These are phyloP conservation scores for Colletotrichum lupini DNA, from an alignment of 2,329 filamentous ascomycete genomes.

Conservation along the genomic window DNA sequence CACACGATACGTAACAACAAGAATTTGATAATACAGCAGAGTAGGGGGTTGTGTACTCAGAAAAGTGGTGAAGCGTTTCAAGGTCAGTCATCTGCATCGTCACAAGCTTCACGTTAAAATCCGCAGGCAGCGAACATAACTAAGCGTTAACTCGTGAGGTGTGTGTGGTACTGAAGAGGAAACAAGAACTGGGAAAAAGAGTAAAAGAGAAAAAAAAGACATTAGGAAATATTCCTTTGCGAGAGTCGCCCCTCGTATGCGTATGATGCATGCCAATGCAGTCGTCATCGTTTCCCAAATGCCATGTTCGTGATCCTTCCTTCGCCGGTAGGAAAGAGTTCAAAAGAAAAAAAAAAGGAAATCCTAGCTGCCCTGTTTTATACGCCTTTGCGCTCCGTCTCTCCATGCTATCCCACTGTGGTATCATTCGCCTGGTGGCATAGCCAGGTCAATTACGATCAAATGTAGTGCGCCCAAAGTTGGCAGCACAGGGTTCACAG, in stretches of 20 bases:
- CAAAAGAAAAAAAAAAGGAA: slow-evolving; percentile 7
- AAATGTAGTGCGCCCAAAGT: slow-evolving; percentile 7
- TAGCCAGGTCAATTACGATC: slow-evolving; percentile 25
- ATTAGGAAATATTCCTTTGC: slow-evolving; percentile 19
- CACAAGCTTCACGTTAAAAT: slow-evolving; percentile 8
- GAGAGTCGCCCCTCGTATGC: slow-evolving; percentile 20
- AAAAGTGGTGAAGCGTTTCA: too few relatives aligned
- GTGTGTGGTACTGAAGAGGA: background rate
- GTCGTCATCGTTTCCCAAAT: slow-evolving; percentile 24
- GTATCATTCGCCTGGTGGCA: slow-evolving; percentile 34
- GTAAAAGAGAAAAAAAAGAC: background rate
- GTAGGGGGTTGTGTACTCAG: background rate
- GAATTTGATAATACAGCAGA: background rate
- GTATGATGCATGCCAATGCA: slow-evolving; percentile 25
- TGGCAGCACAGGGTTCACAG: background rate
- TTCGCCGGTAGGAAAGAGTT: background rate
- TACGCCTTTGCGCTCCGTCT: slow-evolving; percentile 26
- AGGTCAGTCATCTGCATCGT: background rate
- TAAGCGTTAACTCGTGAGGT: slow-evolving; percentile 24
- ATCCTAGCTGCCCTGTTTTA: slow-evolving; percentile 27
- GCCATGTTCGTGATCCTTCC: background rate
- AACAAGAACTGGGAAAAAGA: background rate
- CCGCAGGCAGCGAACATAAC: slow-evolving; percentile 5
- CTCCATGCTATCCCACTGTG: slow-evolving; percentile 27
- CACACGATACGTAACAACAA: background rate